Conservation (phyloP, 768 basidiomycete species). For the Coprinellus micaceus region DNA sequence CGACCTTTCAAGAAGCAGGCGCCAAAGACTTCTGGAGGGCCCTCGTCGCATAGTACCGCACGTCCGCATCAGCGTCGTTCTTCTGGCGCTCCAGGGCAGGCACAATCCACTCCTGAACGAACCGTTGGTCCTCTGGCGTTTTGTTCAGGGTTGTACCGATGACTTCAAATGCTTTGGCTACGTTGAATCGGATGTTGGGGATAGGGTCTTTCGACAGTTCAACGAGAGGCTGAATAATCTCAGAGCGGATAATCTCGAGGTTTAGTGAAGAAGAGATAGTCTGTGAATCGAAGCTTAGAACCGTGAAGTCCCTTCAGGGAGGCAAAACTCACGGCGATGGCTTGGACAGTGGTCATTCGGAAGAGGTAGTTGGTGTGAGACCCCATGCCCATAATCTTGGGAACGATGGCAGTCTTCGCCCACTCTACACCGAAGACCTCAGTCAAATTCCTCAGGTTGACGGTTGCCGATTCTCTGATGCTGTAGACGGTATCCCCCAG, state of each 20-base stretch:
- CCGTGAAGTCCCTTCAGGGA: slow-evolving; percentile 8
- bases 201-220: slow-evolving; percentile 86
- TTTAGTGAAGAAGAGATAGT: slow-evolving; percentile 92
- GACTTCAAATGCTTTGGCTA: slow-evolving; percentile 91
- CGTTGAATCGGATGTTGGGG: slow-evolving; percentile 99
- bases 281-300: slow-evolving; percentile 36
- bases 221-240: slow-evolving; percentile 81
- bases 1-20: slow-evolving; percentile 10
- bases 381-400: slow-evolving; percentile 96
- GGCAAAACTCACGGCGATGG: slow-evolving; percentile 75
- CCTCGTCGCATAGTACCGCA: slow-evolving; percentile 87
- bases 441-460: slow-evolving; percentile 94
- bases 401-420: slow-evolving; percentile 91
- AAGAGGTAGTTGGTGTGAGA: slow-evolving; percentile 95
- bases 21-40: slow-evolving; percentile 58
- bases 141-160: slow-evolving; percentile 68
- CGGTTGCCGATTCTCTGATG: slow-evolving; percentile 96
- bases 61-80: slow-evolving; percentile 91
- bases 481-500: slow-evolving; percentile 97
- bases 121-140: slow-evolving; percentile 65
- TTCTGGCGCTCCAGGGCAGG: slow-evolving; percentile 86
- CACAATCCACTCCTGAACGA: slow-evolving; percentile 69
- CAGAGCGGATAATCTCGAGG: slow-evolving; percentile 75
- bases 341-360: slow-evolving; percentile 98
- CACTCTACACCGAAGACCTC: slow-evolving; percentile 99